These are phyloP conservation scores for Kockiozyma suomiensis DNA, from an alignment of 805 yeast species.

Conservation along the genomic window DNA sequence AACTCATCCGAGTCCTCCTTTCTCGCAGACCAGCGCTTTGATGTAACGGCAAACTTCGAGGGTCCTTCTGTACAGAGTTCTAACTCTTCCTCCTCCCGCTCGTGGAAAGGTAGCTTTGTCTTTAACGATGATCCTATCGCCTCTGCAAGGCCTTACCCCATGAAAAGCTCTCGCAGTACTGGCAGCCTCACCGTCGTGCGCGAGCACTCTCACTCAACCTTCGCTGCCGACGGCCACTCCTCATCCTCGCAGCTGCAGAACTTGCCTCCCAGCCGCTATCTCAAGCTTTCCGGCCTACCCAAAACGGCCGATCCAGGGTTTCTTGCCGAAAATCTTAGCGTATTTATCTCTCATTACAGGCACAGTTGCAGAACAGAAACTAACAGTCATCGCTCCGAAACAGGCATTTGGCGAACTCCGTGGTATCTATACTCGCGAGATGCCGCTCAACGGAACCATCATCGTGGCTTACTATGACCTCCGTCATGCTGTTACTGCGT, in stretches of 20 bases:
- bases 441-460: constrained; percentile 33
- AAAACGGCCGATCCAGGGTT: constrained; percentile 19
- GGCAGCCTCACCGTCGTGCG: constrained; percentile 9
- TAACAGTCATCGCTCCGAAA: not conserved
- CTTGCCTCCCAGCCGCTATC: constrained; percentile 25
- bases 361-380: not conserved
- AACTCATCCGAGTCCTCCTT: constrained; percentile 18
- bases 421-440: constrained; percentile 35
- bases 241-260: not conserved
- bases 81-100: constrained; percentile 16
- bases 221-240: not conserved
- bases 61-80: constrained; percentile 21
- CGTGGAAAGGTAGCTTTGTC: constrained; percentile 13
- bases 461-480: constrained; percentile 36
- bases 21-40: constrained; percentile 18
- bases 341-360: not conserved
- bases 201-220: constrained; percentile 20
- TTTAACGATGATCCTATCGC: not conserved
- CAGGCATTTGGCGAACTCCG: constrained; percentile 35
- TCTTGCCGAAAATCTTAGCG: constrained; percentile 21
- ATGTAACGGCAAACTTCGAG: constrained; percentile 18
- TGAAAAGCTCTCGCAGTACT: not conserved
- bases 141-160: not conserved
- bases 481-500: constrained; percentile 36
- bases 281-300: constrained; percentile 26